Evolutionary conservation across 768 basidiomycete genomes (phyloP).

Genomic region (Thelephora ganbajun): DNA sequence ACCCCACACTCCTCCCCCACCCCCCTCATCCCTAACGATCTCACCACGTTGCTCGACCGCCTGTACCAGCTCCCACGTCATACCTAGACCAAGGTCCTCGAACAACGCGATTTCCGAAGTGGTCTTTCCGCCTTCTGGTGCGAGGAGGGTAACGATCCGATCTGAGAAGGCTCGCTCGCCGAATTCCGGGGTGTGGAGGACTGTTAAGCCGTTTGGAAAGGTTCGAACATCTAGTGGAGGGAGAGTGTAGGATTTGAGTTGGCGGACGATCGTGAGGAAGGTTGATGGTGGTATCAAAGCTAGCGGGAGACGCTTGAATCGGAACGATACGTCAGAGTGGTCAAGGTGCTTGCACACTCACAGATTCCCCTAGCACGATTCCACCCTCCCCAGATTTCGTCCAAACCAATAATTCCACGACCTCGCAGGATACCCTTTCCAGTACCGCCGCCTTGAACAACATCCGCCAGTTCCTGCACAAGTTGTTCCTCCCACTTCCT

Average conservation of each 20-base stretch:
- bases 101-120: constrained; percentile 58
- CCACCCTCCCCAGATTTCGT: constrained; percentile 94
- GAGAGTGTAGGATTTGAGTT: constrained; percentile 46
- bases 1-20: constrained; percentile 16
- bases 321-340: not conserved
- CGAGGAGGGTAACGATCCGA: constrained; percentile 44
- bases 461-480: constrained; percentile 64
- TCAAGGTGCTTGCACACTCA: constrained; percentile 21
- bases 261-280: constrained; percentile 61
- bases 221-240: constrained; percentile 56
- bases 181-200: constrained; percentile 77
- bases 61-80: constrained; percentile 67
- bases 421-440: constrained; percentile 56
- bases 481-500: constrained; percentile 65
- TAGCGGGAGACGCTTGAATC: constrained; percentile 15
- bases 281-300: constrained; percentile 86
- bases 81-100: constrained; percentile 58
- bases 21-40: constrained; percentile 65
- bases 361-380: constrained; percentile 87
- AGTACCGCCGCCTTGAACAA: constrained; percentile 44
- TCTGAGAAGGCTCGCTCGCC: constrained; percentile 51
- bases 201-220: constrained; percentile 53
- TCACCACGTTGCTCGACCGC: constrained; percentile 58
- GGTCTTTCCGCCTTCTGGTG: constrained; percentile 25
- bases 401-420: constrained; percentile 72